Evolutionary conservation across 192 early-diverging fungal species (phyloP), one percentile per base, ranked within the genome.

Genomic region (Backusella psychrophila): DNA sequence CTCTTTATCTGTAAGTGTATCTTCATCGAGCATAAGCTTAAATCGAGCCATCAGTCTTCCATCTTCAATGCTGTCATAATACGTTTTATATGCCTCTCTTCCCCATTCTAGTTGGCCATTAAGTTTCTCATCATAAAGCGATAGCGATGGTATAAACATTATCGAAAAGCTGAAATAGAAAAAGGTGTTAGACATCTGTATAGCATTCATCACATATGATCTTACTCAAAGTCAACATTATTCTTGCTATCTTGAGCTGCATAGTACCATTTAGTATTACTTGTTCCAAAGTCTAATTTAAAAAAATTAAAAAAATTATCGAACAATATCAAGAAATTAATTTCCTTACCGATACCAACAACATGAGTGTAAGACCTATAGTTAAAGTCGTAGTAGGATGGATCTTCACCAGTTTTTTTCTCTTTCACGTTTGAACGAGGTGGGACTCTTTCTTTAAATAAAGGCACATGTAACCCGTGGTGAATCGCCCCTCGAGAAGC

Each of bases 211-310:
- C 78, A 14, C 1, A 23, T 63, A n/a, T 12, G 21, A 29, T 2
- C 39, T 49, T 71, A 71, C 70, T 83, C 82, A 11, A 82, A 68
- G 0, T 82, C 75, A 33, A 77, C 78, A 36, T 75, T 73, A n/a
- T 80, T 76, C 23, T 81, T 72, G 15, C 77, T 73, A 75, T 80
- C 76, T 5, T 80, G 73, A 66, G 79, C 80, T 9, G 75, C 63
- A 53, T 81, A 81, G 17, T 71, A 71, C 70, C 70, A 71, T 17
- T 71, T 71, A 6, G 70, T 46, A 44, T 42, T 46, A 17, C 70
- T 71, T 12, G 70, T 71, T 26, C 70, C 70, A 49, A 71, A 71
- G 19, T 71, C 70, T 71, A 23, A 71, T 23, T 46, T n/a, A 41
- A 19, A 23, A 14, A 6, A 41, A n/a, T 38, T 36, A 69, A 69